Evolutionary conservation across 192 early-diverging fungal species (phyloP).

Genomic region (Podila epicladia): DNA sequence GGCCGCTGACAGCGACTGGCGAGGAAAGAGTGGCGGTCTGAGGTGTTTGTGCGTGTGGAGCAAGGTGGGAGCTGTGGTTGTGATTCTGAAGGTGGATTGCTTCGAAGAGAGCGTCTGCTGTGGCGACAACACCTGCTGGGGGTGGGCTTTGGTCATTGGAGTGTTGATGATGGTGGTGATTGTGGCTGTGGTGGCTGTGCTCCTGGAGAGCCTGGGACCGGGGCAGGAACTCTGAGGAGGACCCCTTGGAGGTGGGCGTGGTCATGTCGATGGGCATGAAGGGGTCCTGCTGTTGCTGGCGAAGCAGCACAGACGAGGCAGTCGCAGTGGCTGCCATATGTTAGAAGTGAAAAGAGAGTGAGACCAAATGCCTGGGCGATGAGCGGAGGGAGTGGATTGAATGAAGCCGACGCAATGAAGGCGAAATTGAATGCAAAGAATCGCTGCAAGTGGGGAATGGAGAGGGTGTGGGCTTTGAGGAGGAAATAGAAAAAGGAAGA

Average conservation of each 20-base stretch:
- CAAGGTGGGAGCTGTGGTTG: neutral
- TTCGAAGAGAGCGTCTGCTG: constrained; percentile 14
- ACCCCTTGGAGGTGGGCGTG: neutral
- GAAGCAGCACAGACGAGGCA: constrained; percentile 6
- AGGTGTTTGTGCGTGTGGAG: neutral
- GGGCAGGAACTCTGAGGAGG: neutral
- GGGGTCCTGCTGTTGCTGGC: constrained; percentile 2
- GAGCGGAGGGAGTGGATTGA: neutral
- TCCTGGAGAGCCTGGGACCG: neutral
- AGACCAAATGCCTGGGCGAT: neutral
- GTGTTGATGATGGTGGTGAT: neutral
- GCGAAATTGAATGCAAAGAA: too few relatives aligned
- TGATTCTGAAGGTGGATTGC: neutral
- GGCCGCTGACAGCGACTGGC: constrained; percentile 9
- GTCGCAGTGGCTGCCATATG: constrained; percentile 28
- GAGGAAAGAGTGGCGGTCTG: neutral
- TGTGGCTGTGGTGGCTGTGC: neutral
- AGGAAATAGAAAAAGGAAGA: neutral
- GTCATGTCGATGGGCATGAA: neutral
- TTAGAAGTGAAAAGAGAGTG: neutral
- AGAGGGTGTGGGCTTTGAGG: too few relatives aligned
- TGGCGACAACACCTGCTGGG: neutral
- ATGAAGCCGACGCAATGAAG: neutral
- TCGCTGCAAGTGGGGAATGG: too few relatives aligned
- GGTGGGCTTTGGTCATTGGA: neutral